Evolutionary conservation across 1,139 yeast genomes (phyloP).

Genomic region (Hyphopichia burtonii): DNA sequence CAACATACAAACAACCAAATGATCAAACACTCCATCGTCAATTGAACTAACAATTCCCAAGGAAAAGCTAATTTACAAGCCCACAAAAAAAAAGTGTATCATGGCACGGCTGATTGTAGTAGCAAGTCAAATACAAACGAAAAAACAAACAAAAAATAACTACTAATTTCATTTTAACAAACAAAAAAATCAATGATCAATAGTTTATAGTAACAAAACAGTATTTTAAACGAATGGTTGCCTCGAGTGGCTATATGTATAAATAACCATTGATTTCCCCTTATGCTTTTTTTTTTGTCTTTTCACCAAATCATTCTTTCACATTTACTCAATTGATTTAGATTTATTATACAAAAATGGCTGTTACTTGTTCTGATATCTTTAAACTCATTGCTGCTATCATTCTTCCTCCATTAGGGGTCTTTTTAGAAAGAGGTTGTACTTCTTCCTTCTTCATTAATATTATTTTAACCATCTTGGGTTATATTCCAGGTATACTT

Average conservation of each 20-base stretch:
- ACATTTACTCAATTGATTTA: background rate
- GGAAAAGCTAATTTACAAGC: too few species aligned
- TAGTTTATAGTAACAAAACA: background rate
- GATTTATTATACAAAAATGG: constrained; percentile 28
- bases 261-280: background rate
- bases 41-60: too few species aligned
- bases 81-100: too few species aligned
- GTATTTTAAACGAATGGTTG: background rate
- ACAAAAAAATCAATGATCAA: background rate
- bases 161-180: too few species aligned
- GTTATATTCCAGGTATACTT: constrained; percentile 65
- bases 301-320: background rate
- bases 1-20: too few species aligned
- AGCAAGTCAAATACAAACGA: background rate
- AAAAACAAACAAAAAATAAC: background rate
- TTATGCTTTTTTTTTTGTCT: too few species aligned
- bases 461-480: constrained; percentile 59
- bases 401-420: constrained; percentile 74
- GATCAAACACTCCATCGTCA: too few species aligned
- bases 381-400: constrained; percentile 62
- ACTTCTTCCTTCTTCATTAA: constrained; percentile 55
- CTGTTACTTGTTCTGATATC: constrained; percentile 55
- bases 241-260: background rate
- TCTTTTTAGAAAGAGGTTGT: constrained; percentile 69
- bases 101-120: too few species aligned